Conservation (phyloP, 2,329 filamentous ascomycete species). For the Dactylellina parvicollis region DNA sequence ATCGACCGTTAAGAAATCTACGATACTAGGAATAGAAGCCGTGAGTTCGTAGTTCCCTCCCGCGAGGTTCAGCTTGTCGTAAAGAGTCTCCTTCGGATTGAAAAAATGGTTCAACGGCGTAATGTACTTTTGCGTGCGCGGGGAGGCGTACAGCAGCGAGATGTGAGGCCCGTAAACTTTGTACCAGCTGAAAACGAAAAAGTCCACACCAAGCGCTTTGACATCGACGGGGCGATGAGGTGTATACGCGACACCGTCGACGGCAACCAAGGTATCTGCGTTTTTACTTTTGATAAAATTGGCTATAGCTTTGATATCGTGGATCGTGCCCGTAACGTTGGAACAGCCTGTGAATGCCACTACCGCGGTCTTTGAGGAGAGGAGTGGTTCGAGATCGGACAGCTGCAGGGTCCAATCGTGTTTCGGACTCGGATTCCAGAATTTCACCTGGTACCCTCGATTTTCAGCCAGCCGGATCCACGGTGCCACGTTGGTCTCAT, state of each 20-base stretch:
- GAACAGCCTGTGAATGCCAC: slow-evolving; percentile 78
- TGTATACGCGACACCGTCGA: slow-evolving; percentile 80
- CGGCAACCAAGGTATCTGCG: slow-evolving; percentile 71
- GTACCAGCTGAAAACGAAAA: slow-evolving; percentile 84
- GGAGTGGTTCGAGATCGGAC: slow-evolving; percentile 66
- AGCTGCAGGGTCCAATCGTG: slow-evolving; percentile 57
- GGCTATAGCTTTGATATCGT: slow-evolving; percentile 70
- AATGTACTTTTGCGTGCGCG: slow-evolving; percentile 66
- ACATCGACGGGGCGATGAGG: slow-evolving; percentile 78
- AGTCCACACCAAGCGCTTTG: slow-evolving; percentile 73
- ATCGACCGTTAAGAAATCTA: slow-evolving; percentile 68
- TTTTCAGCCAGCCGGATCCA: slow-evolving; percentile 76
- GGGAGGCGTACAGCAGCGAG: slow-evolving; percentile 73
- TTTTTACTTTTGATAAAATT: slow-evolving; percentile 65
- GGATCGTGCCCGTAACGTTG: slow-evolving; percentile 78
- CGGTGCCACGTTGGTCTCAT: slow-evolving; percentile 79
- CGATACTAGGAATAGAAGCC: slow-evolving; percentile 70
- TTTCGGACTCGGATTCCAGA: slow-evolving; percentile 70
- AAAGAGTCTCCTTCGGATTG: slow-evolving; percentile 64
- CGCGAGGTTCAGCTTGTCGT: slow-evolving; percentile 73
- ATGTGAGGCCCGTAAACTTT: slow-evolving; percentile 84
- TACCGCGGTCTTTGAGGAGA: slow-evolving; percentile 73
- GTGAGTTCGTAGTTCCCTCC: slow-evolving; percentile 77
- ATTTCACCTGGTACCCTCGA: slow-evolving; percentile 72
- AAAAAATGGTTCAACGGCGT: slow-evolving; percentile 63